Conservation (phyloP, 768 basidiomycete species). For the Termitomyces sp. region DNA sequence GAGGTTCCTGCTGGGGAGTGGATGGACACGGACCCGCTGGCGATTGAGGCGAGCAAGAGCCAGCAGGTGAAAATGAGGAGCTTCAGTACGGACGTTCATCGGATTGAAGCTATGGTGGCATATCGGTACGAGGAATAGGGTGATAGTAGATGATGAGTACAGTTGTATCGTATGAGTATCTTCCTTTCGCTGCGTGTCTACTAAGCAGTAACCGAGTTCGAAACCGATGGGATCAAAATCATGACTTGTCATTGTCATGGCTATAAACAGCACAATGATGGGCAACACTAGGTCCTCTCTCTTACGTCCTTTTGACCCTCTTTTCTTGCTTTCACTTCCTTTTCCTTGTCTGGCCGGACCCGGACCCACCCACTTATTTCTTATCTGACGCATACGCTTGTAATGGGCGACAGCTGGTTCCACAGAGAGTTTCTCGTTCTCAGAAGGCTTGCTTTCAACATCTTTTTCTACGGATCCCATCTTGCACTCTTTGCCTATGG, state of each 20-base stretch:
- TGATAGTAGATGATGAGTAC: neutral
- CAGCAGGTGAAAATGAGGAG: constrained; percentile 92
- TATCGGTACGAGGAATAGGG: constrained; percentile 86
- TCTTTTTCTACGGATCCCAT: constrained; percentile 79
- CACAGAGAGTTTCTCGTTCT: constrained; percentile 61
- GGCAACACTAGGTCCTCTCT: constrained; percentile 8
- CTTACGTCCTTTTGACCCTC: constrained; percentile 14
- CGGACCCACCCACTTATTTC: constrained; percentile 36
- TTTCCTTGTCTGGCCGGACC: constrained; percentile 46
- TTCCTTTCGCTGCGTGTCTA: neutral
- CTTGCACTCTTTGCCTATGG: constrained; percentile 74
- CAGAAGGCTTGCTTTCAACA: constrained; percentile 65
- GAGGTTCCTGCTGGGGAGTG: constrained; percentile 92
- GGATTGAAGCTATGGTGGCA: constrained; percentile 96
- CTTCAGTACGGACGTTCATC: constrained; percentile 97
- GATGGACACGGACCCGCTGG: constrained; percentile 91
- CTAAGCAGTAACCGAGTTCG: constrained; percentile 3
- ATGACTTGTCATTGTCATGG: constrained; percentile 21
- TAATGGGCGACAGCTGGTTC: constrained; percentile 71
- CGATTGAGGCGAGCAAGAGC: constrained; percentile 90
- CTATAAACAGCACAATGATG: constrained; percentile 14
- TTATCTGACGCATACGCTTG: constrained; percentile 16
- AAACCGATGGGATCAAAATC: constrained; percentile 25
- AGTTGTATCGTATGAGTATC: neutral
- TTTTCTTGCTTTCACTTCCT: constrained; percentile 21